These are phyloP conservation scores for Areca catechu DNA, from an alignment of 176 grass and related monocot genomes.

Conservation along the genomic window DNA sequence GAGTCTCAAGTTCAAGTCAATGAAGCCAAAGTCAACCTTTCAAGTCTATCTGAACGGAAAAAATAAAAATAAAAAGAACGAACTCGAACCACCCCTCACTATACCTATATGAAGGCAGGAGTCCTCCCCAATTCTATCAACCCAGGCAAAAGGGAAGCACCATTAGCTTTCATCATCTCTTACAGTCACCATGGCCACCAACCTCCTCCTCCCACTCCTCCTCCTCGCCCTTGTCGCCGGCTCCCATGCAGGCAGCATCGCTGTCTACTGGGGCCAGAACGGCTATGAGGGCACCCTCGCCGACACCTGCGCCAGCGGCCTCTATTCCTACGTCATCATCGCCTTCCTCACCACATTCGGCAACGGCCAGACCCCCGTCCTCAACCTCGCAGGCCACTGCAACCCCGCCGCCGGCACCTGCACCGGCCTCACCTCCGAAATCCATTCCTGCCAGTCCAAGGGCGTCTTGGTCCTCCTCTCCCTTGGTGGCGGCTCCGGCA, in stretches of 20 bases:
- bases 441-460: conserved; percentile 36
- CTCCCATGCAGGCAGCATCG: conserved; percentile 41
- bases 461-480: conserved; percentile 57
- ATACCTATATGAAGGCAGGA: no score
- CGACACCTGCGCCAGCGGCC: conserved; percentile 40
- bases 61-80: no score
- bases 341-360: conserved; percentile 63
- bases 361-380: conserved; percentile 32
- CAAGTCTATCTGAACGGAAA: no score
- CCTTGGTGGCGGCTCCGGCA: conserved; percentile 32
- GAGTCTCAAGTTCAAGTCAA: no score
- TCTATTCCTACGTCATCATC: conserved; percentile 29
- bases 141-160: no score
- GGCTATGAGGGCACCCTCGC: conserved; percentile 43
- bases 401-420: conserved; percentile 20
- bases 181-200: background rate
- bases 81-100: no score
- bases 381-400: conserved; percentile 66
- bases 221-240: conserved; percentile 16
- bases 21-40: no score
- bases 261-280: conserved; percentile 77
- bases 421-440: conserved; percentile 26
- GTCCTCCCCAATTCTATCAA: no score
- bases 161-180: no score
- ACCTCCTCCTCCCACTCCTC: conserved; percentile 25